These are phyloP conservation scores for Boletus subcaerulescens DNA, from an alignment of 768 basidiomycete genomes.

Conservation along the genomic window DNA sequence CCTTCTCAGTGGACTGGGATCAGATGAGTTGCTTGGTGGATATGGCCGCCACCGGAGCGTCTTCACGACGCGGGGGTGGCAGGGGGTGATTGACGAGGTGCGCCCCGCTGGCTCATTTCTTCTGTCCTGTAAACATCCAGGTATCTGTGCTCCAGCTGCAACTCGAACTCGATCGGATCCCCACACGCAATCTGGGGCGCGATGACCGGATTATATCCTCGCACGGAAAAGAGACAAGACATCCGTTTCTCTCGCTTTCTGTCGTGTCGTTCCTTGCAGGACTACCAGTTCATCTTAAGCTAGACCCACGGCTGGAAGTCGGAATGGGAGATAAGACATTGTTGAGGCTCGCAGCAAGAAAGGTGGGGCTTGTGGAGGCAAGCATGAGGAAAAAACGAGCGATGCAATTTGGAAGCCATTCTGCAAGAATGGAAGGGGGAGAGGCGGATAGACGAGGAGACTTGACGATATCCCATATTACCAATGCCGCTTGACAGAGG, in stretches of 20 bases:
- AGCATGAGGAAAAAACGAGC: slow-evolving; percentile 83
- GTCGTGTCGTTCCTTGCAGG: slow-evolving; percentile 74
- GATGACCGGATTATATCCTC: slow-evolving; percentile 93
- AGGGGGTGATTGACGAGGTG: slow-evolving; percentile 79
- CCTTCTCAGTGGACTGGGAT: slow-evolving; percentile 86
- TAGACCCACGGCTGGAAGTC: slow-evolving; percentile 70
- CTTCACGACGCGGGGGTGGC: slow-evolving; percentile 67
- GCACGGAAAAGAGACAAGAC: slow-evolving; percentile 88
- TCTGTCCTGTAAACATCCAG: not conserved
- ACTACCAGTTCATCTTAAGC: slow-evolving; percentile 78
- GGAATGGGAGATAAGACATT: slow-evolving; percentile 90
- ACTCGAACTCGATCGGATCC: slow-evolving; percentile 83
- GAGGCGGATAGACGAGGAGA: slow-evolving; percentile 54
- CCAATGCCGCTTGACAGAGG: too few species aligned
- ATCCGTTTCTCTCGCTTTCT: slow-evolving; percentile 83
- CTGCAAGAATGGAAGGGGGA: slow-evolving; percentile 74
- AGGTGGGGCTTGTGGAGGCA: slow-evolving; percentile 74
- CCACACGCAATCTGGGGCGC: slow-evolving; percentile 84
- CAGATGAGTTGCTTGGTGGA: slow-evolving; percentile 93
- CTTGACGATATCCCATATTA: slow-evolving; percentile 17
- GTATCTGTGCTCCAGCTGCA: slow-evolving; percentile 58
- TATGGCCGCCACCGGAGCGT: slow-evolving; percentile 86
- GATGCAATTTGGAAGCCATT: slow-evolving; percentile 95
- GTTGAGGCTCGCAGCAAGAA: slow-evolving; percentile 64
- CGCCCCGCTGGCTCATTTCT: not conserved